Base-by-base conservation (phyloP, 2,329 filamentous ascomycete species). In the Botrytis squamosa region DNA sequence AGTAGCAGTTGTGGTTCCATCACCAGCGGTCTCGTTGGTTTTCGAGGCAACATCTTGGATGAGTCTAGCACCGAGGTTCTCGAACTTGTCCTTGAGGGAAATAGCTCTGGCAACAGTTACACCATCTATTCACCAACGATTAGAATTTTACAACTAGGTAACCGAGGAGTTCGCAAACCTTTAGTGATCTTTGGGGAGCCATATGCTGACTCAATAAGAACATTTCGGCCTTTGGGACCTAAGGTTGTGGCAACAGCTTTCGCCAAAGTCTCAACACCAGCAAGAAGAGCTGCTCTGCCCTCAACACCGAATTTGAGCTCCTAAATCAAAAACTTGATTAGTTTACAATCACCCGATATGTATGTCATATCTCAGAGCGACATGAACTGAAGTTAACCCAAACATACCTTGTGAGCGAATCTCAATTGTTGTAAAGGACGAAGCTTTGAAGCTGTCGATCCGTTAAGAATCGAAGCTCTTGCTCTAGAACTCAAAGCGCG, bases 171-270 rank as follows among this genome's bases (percentile, higher is more conserved):
- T 72, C 36, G 83, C 88, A 76, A 87, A 97, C 95, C 95, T 88
- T 99, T 99, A 81, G 96, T 99, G 85, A 99, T 99, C 90, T 99
- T 99, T 81, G 96, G 96, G 66, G 96, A 97, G 84, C 96, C 96
- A 82, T 97, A 99, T 88, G 93, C 94, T 77, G 95, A 98, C 88
- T 99, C 96, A 80, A 99, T 99, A 82, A 99, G 85, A 79, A 99
- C 96, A 86, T 98, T 99, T 83, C 96, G 92, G 84, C 96, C 96
- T 89, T 99, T 99, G 81, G 96, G 96, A 79, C 96, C 96, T 76
- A 99, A 90, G 77, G 96, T 99, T 76, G 95, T 97, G 77, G 95
- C 93, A 77, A 99, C 96, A 77, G 96, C 96, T 87, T 92, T 97
- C 81, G 96, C 95, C 77, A 99, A 91, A 79, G 96, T 98, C 84